Evolutionary conservation across 75 land plant species (phyloP).

Genomic region (Cryptomeria japonica): DNA sequence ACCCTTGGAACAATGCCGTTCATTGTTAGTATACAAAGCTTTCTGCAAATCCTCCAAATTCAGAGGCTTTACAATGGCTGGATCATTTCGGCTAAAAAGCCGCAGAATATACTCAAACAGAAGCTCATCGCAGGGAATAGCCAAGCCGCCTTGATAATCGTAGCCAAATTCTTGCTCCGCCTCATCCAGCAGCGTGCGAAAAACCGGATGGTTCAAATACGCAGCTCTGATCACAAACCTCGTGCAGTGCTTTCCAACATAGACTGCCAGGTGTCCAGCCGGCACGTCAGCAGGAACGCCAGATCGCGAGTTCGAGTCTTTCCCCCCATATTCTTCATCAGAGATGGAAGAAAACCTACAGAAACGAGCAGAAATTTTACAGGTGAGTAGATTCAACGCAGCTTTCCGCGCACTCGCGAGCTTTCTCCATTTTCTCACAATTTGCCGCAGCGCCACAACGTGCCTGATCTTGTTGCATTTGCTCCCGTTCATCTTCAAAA

Average conservation of each 20-base stretch:
- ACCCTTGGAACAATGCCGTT: neutral
- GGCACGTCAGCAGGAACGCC: constrained; percentile 29
- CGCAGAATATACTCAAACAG: constrained; percentile 34
- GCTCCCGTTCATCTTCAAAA: neutral
- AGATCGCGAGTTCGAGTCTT: neutral
- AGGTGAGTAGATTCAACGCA: neutral
- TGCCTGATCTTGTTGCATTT: constrained; percentile 62
- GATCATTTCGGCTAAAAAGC: constrained; percentile 6
- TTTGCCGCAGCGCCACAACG: constrained; percentile 58
- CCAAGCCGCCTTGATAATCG: constrained; percentile 34
- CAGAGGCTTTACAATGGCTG: neutral
- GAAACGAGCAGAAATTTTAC: neutral
- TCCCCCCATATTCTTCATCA: neutral
- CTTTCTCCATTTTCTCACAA: constrained; percentile 56
- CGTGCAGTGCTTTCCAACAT: constrained; percentile 26
- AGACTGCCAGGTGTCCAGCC: constrained; percentile 40
- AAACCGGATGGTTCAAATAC: constrained; percentile 38
- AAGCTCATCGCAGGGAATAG: constrained; percentile 38
- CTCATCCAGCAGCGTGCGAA: constrained; percentile 26
- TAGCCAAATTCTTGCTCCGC: constrained; percentile 49
- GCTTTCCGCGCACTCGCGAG: constrained; percentile 22
- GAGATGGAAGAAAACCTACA: neutral
- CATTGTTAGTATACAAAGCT: neutral
- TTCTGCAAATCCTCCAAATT: neutral
- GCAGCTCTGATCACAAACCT: constrained; percentile 35